Base-by-base conservation (phyloP, 2,329 filamentous ascomycete species). In the Pseudocercospora cruenta region DNA sequence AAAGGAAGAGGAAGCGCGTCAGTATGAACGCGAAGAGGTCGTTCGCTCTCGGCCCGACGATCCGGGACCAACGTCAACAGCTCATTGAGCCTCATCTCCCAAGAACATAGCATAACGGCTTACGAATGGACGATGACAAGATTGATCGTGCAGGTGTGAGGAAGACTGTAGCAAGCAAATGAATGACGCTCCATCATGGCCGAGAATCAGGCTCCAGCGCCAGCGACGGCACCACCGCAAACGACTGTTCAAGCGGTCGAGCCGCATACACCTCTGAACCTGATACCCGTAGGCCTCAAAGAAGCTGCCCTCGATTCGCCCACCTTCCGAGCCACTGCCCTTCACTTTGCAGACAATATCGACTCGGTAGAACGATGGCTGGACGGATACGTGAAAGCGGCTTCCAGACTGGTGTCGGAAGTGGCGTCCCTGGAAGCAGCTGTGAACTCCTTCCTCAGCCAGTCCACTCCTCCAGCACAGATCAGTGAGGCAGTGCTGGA, bases 221-320 rank as follows among this genome's bases (percentile, higher is more conserved):
- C 31, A 33, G 31, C 31, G 10, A 9, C 31, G 9, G 8, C 36
- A 39, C 36, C 36, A 39, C 36, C 14, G 7, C 47, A 51, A 8
- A 26, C 47, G 12, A 51, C 47, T 3, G 12, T 39, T 24, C 19
- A 39, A 24, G 21, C 39, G n/a, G 65, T 65, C 21, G 65, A 70
- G 61, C 36, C 63, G 51, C 39, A 59, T 14, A 39, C 62, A 22
- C 62, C 64, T 22, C 54, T 71, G 49, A 69, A 68, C 62, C 64
- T 71, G 57, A 69, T 71, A 24, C 69, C 67, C 63, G 69, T 71
- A 16, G 89, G 90, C 67, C 86, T 98, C 73, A 95, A 94, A 81
- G 95, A 99, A 86, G 95, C 95, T 59, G 91, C 93, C 21, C 91
- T 98, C 82, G 95, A 99, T 81, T 97, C 94, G 45, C 95, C 95